Percentiles rank a stretch among this genome's conserved stretches.
Evolutionary conservation across 495 filamentous ascomycete species (phyloP).

Genomic region (Antarctomyces pellizariae): DNA sequence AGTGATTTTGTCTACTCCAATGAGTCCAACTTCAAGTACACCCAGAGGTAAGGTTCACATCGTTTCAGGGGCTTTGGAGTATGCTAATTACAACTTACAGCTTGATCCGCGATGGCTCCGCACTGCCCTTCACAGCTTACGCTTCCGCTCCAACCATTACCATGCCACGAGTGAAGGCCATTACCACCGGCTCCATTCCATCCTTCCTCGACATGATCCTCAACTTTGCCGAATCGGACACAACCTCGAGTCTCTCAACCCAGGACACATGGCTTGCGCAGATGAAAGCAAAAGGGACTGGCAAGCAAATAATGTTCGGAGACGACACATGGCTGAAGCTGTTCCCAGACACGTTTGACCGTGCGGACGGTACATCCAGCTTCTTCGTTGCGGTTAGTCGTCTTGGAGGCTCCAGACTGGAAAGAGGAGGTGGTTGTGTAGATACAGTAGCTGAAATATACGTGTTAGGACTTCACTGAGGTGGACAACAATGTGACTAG

Average conservation of each 20-base stretch:
- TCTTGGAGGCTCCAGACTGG: too few species aligned
- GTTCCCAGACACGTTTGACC: conserved; percentile 68
- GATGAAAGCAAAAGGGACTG: conserved; percentile 42
- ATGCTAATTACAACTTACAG: conserved; percentile 22
- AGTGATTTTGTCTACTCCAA: conserved; percentile 88
- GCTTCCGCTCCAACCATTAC: conserved; percentile 94
- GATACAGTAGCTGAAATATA: conserved; percentile 12
- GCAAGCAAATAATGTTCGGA: conserved; percentile 79
- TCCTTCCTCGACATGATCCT: conserved; percentile 94
- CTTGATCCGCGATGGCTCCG: conserved; percentile 58
- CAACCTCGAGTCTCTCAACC: conserved; percentile 53
- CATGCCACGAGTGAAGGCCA: conserved; percentile 93
- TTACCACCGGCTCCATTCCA: conserved; percentile 88
- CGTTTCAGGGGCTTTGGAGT: neutral
- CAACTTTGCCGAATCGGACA: conserved; percentile 89
- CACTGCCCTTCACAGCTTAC: conserved; percentile 85
- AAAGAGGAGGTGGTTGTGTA: conserved; percentile 5
- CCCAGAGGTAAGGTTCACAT: conserved; percentile 44
- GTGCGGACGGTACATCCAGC: conserved; percentile 79
- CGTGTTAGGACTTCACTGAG: conserved; percentile 74
- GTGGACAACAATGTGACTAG: conserved; percentile 95
- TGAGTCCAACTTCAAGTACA: conserved; percentile 65
- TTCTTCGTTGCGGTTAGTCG: conserved; percentile 88
- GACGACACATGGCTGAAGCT: conserved; percentile 98
- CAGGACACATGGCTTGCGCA: conserved; percentile 96